Percentiles rank a stretch among this genome's conserved stretches.
Conservation (phyloP, 2,329 filamentous ascomycete species). For the Pleomassaria siparia region DNA sequence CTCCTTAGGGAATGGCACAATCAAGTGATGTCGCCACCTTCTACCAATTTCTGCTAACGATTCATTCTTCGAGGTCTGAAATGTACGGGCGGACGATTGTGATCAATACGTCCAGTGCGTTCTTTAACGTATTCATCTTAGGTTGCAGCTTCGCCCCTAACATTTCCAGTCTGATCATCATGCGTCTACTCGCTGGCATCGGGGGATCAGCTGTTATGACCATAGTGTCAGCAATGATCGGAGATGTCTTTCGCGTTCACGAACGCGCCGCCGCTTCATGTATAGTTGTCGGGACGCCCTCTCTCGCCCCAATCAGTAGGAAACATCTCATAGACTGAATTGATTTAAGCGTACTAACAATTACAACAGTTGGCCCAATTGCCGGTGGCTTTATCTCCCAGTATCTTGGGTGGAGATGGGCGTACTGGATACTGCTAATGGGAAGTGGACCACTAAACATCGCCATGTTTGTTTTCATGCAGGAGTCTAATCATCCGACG, state of each 20-base stretch:
- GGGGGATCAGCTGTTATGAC: constrained; percentile 18
- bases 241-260: constrained; percentile 14
- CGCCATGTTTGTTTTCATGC: constrained; percentile 16
- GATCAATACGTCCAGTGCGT: constrained; percentile 22
- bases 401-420: constrained; percentile 21
- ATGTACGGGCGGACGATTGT: constrained; percentile 26
- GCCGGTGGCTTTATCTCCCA: constrained; percentile 19
- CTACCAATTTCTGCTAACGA: not conserved
- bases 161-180: constrained; percentile 16
- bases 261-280: constrained; percentile 13
- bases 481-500: constrained; percentile 17
- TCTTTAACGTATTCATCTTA: constrained; percentile 18
- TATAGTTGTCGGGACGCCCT: constrained; percentile 16
- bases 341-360: not conserved
- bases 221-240: constrained; percentile 15
- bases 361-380: constrained; percentile 17
- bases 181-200: constrained; percentile 17
- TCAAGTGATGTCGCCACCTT: too few relatives aligned
- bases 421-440: constrained; percentile 20
- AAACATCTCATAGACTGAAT: not conserved
- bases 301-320: constrained; percentile 15
- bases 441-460: constrained; percentile 15
- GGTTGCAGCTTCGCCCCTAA: constrained; percentile 16
- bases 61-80: constrained; percentile 16
- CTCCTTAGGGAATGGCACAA: too few relatives aligned